A percentile compares a stretch with the other conserved stretches of the same genome.
These are phyloP conservation scores for Vitis cinerea DNA, from an alignment of 164 flowering plant species.

Conservation along the genomic window DNA sequence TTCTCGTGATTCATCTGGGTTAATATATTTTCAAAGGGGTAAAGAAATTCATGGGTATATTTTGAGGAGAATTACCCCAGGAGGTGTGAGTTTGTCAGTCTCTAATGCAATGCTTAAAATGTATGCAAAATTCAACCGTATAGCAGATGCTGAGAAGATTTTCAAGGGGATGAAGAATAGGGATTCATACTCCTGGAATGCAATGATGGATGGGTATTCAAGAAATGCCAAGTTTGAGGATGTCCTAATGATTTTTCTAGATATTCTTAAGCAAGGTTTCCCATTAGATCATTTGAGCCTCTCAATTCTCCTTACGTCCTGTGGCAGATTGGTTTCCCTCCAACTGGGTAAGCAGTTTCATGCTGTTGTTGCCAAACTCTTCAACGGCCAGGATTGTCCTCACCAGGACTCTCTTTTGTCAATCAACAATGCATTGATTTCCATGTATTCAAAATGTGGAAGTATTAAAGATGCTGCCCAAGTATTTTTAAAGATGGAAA, in stretches of 20 bases:
- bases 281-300: constrained; percentile 25
- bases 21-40: constrained; percentile 13
- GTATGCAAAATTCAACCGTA: constrained; percentile 26
- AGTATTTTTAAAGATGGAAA: constrained; percentile 22
- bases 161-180: constrained; percentile 17
- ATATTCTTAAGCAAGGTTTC: constrained; percentile 19
- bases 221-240: constrained; percentile 17
- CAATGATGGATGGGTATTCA: constrained; percentile 42
- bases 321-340: constrained; percentile 28
- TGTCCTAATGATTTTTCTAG: constrained; percentile 19
- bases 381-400: neutral
- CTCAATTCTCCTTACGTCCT: constrained; percentile 32
- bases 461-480: constrained; percentile 27
- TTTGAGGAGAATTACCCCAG: constrained; percentile 12
- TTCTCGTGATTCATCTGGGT: constrained; percentile 13
- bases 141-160: constrained; percentile 25
- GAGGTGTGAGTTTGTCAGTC: constrained; percentile 5
- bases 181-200: constrained; percentile 38
- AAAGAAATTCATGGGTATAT: constrained; percentile 33
- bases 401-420: constrained; percentile 11
- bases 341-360: constrained; percentile 33
- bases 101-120: constrained; percentile 29
- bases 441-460: constrained; percentile 43
- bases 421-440: constrained; percentile 29
- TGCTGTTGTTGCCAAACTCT: constrained; percentile 18